Evolutionary conservation across 352 stramenopile species (phyloP).

Genomic region (Globisporangium alternatum): DNA sequence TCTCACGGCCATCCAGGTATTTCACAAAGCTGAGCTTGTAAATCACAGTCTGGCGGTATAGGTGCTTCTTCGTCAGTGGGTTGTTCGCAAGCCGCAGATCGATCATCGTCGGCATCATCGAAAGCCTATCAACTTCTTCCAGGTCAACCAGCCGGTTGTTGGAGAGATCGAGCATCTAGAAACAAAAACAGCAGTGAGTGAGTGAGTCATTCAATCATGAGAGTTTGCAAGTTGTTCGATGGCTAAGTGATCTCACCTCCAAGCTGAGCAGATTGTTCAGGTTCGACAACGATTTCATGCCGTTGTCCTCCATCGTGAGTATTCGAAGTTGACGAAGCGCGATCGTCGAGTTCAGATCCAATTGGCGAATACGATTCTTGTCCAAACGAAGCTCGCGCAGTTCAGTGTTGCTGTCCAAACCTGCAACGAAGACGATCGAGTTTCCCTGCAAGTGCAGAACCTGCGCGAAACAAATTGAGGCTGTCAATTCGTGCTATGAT

Average conservation of each 20-base stretch:
- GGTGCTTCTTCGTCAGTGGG: slow-evolving; percentile 74
- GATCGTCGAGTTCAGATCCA: slow-evolving; percentile 55
- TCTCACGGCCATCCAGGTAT: slow-evolving; percentile 63
- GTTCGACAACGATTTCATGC: slow-evolving; percentile 61
- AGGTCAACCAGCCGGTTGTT: slow-evolving; percentile 78
- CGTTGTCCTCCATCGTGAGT: slow-evolving; percentile 80
- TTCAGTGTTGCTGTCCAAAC: slow-evolving; percentile 55
- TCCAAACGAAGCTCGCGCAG: slow-evolving; percentile 71
- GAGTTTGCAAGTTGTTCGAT: neutral
- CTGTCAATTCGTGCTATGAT: neutral
- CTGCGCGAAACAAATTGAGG: slow-evolving; percentile 19
- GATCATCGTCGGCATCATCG: slow-evolving; percentile 46
- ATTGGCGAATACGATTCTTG: slow-evolving; percentile 82
- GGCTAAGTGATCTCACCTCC: slow-evolving; percentile 38
- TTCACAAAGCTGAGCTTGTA: slow-evolving; percentile 54
- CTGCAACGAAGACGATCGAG: slow-evolving; percentile 63
- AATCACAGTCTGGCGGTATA: slow-evolving; percentile 73
- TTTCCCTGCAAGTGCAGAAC: slow-evolving; percentile 80
- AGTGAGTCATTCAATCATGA: neutral
- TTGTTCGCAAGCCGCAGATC: slow-evolving; percentile 72
- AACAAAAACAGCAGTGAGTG: neutral
- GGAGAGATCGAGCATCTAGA: slow-evolving; percentile 62
- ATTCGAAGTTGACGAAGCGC: slow-evolving; percentile 49
- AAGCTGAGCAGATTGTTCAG: slow-evolving; percentile 66
- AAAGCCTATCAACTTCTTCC: slow-evolving; percentile 78